Base-by-base conservation (phyloP, 306 rosid genomes). In the Cotoneaster glaucophyllus region DNA sequence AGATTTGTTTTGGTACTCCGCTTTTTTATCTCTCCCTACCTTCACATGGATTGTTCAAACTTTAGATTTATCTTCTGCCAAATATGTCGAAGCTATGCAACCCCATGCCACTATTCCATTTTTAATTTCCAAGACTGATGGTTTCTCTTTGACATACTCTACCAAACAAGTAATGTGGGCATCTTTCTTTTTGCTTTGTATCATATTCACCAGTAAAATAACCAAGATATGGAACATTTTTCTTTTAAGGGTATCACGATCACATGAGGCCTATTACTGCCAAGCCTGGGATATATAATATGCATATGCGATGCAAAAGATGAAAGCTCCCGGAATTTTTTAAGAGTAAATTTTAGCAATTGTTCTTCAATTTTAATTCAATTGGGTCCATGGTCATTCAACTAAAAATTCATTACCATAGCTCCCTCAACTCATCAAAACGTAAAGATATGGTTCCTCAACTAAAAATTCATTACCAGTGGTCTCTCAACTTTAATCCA, bases 241-340 rank as follows among this genome's bases (percentile, higher is more conserved):
- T 32, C 22, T 73, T 74, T 43, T 57, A 41, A 74, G 29, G 13
- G 28, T 37, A 21, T 65, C 50, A 48, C 3, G 8, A 45, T 77
- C 70, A 70, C 76, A 24, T 17, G 76, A 48, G 71, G 81, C 65
- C 69, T 61, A 32, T 70, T 56, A 22, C 48, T 11, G 39, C 64
- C 57, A 58, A 77, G 50, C 15, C 37, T 29, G 5, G 13, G 58
- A 39, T 8, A 37, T 22, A 39, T 37, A 58, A 22, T 25, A 58
- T 57, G 19, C 67, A 25, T 67, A 73, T 53, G 50, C 58, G 74
- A 61, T 19, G 32, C 74, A 14, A 53, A 70, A 31, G 45, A 28
- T 31, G 63, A 50, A 61, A 7, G 10, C 22, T 17, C 0, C 4
- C 65, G 3, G 26, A 12, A 63, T 63, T 39, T 32, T 2, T 5